Conservation (phyloP, 768 basidiomycete species). For the Panus rudis region DNA sequence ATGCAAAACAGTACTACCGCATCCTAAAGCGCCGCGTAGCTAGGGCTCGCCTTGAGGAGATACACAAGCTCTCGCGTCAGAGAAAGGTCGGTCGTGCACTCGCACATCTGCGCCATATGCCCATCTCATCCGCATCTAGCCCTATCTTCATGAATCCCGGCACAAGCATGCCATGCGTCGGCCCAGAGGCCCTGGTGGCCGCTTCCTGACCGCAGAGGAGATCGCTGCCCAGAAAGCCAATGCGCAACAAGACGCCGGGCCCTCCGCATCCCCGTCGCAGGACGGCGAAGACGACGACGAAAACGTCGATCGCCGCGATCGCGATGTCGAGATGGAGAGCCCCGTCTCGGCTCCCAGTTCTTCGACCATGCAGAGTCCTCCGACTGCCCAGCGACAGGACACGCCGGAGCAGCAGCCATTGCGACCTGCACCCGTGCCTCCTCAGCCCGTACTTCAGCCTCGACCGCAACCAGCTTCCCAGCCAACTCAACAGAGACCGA, state of each 20-base stretch:
- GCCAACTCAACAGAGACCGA: too few species aligned
- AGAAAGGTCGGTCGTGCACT: conserved; percentile 65
- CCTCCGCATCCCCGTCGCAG: conserved; percentile 23
- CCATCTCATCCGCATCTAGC: conserved; percentile 25
- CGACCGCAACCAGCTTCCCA: conserved; percentile 21
- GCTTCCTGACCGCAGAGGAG: conserved; percentile 95
- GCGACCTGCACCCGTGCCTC: background rate
- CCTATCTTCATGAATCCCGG: conserved; percentile 95
- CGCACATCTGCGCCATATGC: background rate
- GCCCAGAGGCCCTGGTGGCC: conserved; percentile 93
- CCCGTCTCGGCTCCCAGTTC: conserved; percentile 12
- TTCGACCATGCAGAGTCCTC: conserved; percentile 1
- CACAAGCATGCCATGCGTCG: conserved; percentile 98
- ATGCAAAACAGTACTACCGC: conserved; percentile 98
- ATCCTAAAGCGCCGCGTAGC: conserved; percentile 94
- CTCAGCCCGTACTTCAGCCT: conserved; percentile 18
- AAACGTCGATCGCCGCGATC: conserved; percentile 13
- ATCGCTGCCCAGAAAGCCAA: conserved; percentile 72
- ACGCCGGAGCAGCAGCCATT: conserved; percentile 4
- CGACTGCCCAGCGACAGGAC: conserved; percentile 7
- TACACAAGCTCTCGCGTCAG: conserved; percentile 87
- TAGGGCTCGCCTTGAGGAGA: conserved; percentile 85
- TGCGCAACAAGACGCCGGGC: conserved; percentile 27
- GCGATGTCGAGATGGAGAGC: conserved; percentile 16
- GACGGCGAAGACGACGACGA: conserved; percentile 39